Evolutionary conservation across 495 filamentous ascomycete species (phyloP), one percentile per base, ranked within the genome.

Genomic region (Podospora comata): DNA sequence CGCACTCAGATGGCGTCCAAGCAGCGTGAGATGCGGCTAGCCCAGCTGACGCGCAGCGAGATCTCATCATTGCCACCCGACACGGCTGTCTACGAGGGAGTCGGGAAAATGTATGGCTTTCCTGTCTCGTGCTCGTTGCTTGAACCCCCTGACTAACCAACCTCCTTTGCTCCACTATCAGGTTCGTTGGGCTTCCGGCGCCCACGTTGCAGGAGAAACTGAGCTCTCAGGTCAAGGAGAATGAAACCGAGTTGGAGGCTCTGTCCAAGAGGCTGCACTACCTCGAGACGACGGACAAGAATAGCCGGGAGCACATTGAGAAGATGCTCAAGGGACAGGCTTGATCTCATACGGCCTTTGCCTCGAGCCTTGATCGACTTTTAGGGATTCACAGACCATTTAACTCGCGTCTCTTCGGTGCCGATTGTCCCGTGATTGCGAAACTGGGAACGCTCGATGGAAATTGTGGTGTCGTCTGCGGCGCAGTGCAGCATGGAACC

Each of bases 251-350:
- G 68, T 86, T 96, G 67, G 81, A 89, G 65, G 88, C 86, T 61
- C 79, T 97, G 66, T 90, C 91, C 69, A 97, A 97, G 87, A 92
- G 94, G 81, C 84, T 97, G 67, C 88, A 94, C 66, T 98, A 97
- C 77, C 86, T 97, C 9, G 96, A 99, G 82, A 95, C 90, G 66
- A 98, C 95, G 62, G 88, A 92, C 75, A 92, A 96, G 84, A 99
- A 97, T 73, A 95, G 93, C 76, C 85, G 89, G 71, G 88, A 92
- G 72, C 91, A 96, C 74, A 86, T 98, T 69, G 91, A 97, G 78
- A 90, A 91, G 78, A 92, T 99, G 79, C 75, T 84, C 19, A 78
- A 76, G 63, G 78, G 63, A 61, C 61, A 79, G 69, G 48, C 74
- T 70, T 75, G 74, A 64, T 7, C 62, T 34, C 13, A 63, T 9